phyloP scores from a whole-genome alignment of 2,329 filamentous ascomycete genomes.

The Chaetomium globosum region DNA sequence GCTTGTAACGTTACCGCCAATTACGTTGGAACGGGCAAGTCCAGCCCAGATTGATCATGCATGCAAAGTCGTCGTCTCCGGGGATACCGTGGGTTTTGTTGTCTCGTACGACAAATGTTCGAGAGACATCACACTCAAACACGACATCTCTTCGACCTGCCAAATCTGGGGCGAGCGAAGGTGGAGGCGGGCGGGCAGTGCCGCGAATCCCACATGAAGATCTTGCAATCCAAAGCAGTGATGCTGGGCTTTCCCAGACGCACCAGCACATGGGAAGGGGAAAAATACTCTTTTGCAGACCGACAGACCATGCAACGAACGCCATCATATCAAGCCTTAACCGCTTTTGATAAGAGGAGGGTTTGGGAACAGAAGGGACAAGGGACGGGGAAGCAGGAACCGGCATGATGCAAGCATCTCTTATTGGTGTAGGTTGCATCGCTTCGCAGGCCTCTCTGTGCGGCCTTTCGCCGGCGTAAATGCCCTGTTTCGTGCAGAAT shows the following conservation, averaged over 20 bases:
- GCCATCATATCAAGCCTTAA: background rate
- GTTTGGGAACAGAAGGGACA: conserved; percentile 14
- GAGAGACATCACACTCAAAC: background rate
- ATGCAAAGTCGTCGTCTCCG: background rate
- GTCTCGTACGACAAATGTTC: background rate
- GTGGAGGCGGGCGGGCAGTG: conserved; percentile 12
- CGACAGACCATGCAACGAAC: background rate
- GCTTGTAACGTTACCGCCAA: background rate
- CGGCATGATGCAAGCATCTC: conserved; percentile 15
- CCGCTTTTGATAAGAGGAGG: conserved; percentile 6
- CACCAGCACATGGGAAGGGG: background rate
- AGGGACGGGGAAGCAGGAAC: conserved; percentile 29
- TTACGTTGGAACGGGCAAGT: background rate
- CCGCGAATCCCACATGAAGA: conserved; percentile 7
- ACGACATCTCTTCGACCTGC: conserved; percentile 1
- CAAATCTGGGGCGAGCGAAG: background rate
- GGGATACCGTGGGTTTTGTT: background rate
- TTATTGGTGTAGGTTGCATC: conserved; percentile 23
- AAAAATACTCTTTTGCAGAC: background rate
- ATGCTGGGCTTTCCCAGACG: background rate
- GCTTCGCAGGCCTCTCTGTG: background rate
- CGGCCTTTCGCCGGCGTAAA: background rate
- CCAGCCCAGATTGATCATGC: background rate
- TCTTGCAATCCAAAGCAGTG: background rate
- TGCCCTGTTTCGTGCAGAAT: background rate